These are phyloP conservation scores for Curvularia sp. DNA, from an alignment of 2,329 filamentous ascomycete genomes.

Conservation along the genomic window DNA sequence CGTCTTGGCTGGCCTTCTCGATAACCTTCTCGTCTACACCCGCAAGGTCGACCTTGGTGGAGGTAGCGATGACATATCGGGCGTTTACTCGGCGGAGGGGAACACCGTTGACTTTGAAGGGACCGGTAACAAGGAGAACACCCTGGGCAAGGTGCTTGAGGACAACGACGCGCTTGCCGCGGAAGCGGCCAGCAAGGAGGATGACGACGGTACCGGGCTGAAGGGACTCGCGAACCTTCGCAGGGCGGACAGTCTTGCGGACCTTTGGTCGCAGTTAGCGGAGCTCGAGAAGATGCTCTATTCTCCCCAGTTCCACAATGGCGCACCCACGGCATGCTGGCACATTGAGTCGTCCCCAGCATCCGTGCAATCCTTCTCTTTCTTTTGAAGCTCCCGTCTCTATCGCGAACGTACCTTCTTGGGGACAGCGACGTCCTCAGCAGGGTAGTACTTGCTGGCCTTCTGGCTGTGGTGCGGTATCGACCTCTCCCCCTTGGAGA, in stretches of 20 bases:
- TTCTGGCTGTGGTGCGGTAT: constrained; percentile 87
- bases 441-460: constrained; percentile 99
- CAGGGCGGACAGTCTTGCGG: constrained; percentile 90
- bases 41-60: constrained; percentile 80
- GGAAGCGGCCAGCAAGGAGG: constrained; percentile 98
- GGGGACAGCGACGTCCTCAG: constrained; percentile 84
- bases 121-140: constrained; percentile 97
- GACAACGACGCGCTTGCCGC: constrained; percentile 99
- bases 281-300: constrained; percentile 20
- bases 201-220: constrained; percentile 96
- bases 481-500: constrained; percentile 94
- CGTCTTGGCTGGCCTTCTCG: constrained; percentile 80
- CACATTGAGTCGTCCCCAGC: constrained; percentile 10
- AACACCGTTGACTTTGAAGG: constrained; percentile 99
- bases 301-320: constrained; percentile 6
- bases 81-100: constrained; percentile 92
- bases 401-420: constrained; percentile 82
- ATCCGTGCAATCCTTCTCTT: constrained; percentile 25
- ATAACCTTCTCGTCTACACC: constrained; percentile 75
- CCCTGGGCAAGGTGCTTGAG: constrained; percentile 97
- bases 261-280: constrained; percentile 64
- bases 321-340: constrained; percentile 12
- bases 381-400: constrained; percentile 19
- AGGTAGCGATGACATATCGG: constrained; percentile 92
- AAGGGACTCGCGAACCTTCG: constrained; percentile 86